Evolutionary conservation across 768 basidiomycete genomes (phyloP).

Genomic region (Grammothele lineata): DNA sequence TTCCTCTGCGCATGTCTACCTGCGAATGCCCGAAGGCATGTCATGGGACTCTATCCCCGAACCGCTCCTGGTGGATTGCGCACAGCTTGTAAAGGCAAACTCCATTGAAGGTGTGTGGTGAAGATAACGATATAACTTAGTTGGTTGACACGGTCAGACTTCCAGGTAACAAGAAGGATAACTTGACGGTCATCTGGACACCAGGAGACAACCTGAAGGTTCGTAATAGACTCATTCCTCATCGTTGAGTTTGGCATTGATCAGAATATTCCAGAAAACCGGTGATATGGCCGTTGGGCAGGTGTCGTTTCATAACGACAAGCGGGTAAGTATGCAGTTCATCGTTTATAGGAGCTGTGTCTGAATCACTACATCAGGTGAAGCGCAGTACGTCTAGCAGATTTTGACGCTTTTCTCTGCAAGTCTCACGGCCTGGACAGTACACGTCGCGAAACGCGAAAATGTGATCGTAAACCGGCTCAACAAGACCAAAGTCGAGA

Average conservation of each 20-base stretch:
- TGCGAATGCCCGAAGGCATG: constrained; percentile 83
- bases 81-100: constrained; percentile 96
- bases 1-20: constrained; percentile 93
- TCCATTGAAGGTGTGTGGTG: constrained; percentile 78
- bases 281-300: constrained; percentile 98
- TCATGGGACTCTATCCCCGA: constrained; percentile 87
- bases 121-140: background rate
- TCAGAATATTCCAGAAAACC: constrained; percentile 62
- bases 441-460: constrained; percentile 75
- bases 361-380: constrained; percentile 44
- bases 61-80: constrained; percentile 74
- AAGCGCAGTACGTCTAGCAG: constrained; percentile 86
- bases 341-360: background rate
- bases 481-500: constrained; percentile 89
- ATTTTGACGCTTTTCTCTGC: too few relatives aligned
- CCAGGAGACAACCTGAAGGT: constrained; percentile 92
- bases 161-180: constrained; percentile 92
- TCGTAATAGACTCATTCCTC: background rate
- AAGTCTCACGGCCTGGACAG: constrained; percentile 34
- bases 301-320: constrained; percentile 92
- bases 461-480: constrained; percentile 89
- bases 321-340: constrained; percentile 46
- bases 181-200: constrained; percentile 91
- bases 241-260: background rate
- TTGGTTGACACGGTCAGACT: background rate